Conservation (phyloP, 192 early-diverging fungal genomes). For the Dissophora ornata region DNA sequence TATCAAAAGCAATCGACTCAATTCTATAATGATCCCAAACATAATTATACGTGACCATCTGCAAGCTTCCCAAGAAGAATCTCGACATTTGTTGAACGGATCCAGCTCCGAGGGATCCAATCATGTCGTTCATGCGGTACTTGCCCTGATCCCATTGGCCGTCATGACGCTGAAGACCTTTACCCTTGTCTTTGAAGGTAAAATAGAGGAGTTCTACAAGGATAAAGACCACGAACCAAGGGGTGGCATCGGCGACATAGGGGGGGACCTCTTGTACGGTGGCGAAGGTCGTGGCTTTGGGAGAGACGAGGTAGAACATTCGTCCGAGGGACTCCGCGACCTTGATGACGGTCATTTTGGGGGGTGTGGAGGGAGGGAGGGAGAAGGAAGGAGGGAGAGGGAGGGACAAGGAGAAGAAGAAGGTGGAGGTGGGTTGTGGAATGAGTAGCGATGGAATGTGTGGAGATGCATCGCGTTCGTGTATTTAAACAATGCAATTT, state of each 20-base stretch:
- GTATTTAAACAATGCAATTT: too few species aligned
- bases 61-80: slow-evolving; percentile 59
- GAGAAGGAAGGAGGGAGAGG: not conserved
- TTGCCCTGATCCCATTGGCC: slow-evolving; percentile 56
- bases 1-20: slow-evolving; percentile 51
- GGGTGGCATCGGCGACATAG: slow-evolving; percentile 64
- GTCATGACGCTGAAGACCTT: slow-evolving; percentile 41
- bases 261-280: slow-evolving; percentile 59
- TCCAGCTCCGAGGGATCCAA: slow-evolving; percentile 63
- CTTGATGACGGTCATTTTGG: slow-evolving; percentile 43
- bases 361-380: not conserved
- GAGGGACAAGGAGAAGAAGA: not conserved
- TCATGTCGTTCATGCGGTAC: slow-evolving; percentile 65
- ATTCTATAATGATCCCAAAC: slow-evolving; percentile 63
- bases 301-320: slow-evolving; percentile 67
- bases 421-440: not conserved
- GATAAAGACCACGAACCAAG: slow-evolving; percentile 63
- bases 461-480: too few species aligned
- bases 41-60: slow-evolving; percentile 61
- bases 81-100: slow-evolving; percentile 64
- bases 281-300: slow-evolving; percentile 53
- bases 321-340: slow-evolving; percentile 58
- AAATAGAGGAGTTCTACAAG: slow-evolving; percentile 50
- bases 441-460: not conserved
- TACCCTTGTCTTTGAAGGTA: slow-evolving; percentile 37